Conservation (phyloP, 345 rosid species). For the Toxicodendron radicans region DNA sequence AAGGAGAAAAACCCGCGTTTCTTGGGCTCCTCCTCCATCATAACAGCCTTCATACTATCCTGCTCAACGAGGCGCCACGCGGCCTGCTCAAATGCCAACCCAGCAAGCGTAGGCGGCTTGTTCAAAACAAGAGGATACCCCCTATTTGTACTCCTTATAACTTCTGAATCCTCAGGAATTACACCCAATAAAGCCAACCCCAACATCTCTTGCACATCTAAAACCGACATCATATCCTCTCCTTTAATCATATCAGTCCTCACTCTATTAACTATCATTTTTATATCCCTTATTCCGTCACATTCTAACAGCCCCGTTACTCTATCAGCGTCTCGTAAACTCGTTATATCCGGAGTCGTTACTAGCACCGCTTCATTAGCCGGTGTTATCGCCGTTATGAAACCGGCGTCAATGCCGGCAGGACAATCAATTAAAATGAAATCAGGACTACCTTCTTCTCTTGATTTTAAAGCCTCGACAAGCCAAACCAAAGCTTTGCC, state of each 20-base stretch:
- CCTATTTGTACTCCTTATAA: constrained; percentile 82
- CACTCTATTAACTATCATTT: constrained; percentile 91
- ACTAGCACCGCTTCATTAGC: constrained; percentile 90
- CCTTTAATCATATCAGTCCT: constrained; percentile 98
- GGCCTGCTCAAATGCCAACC: constrained; percentile 95
- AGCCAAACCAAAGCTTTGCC: constrained; percentile 91
- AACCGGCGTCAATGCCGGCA: constrained; percentile 98
- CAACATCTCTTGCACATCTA: constrained; percentile 93
- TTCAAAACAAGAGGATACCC: constrained; percentile 90
- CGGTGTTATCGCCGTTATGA: constrained; percentile 94
- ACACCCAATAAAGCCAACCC: constrained; percentile 79
- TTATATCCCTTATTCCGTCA: constrained; percentile 89
- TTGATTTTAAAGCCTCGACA: constrained; percentile 70
- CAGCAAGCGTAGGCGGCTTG: constrained; percentile 91
- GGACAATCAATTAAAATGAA: constrained; percentile 90
- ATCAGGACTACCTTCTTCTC: constrained; percentile 77
- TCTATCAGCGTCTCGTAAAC: constrained; percentile 84
- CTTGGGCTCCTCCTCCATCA: constrained; percentile 95
- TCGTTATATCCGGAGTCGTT: constrained; percentile 90
- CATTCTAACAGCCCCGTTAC: constrained; percentile 86
- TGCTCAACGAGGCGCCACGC: constrained; percentile 99
- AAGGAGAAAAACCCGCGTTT: constrained; percentile 85
- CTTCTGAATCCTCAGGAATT: constrained; percentile 93
- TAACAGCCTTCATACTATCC: constrained; percentile 95
- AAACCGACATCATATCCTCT: constrained; percentile 98